A percentile compares a stretch with the other conserved stretches of the same genome.
Evolutionary conservation across 75 land plant genomes (phyloP).

Genomic region (Chamaecyparis obtusa): DNA sequence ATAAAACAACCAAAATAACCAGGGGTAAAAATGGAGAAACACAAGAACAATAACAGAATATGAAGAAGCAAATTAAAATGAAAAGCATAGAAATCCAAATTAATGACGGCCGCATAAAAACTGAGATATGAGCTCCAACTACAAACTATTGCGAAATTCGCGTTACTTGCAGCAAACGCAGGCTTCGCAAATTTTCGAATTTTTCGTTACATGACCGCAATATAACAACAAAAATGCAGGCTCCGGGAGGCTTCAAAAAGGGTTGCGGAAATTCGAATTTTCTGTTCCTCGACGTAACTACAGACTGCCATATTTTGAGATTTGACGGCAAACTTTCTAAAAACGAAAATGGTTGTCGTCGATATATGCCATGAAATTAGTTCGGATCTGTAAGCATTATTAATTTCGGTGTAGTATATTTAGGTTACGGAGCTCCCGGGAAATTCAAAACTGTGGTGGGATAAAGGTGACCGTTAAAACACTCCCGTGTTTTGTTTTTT

Average conservation of each 20-base stretch:
- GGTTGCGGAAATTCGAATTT: neutral
- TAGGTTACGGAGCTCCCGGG: neutral
- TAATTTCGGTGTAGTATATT: neutral
- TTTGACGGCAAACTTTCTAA: neutral
- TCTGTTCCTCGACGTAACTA: neutral
- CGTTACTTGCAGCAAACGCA: neutral
- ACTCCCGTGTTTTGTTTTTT: neutral
- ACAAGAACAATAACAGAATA: neutral
- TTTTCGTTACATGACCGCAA: too few species aligned
- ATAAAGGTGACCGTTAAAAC: constrained; percentile 4
- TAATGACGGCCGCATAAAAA: neutral
- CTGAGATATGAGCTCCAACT: neutral
- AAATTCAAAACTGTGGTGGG: neutral
- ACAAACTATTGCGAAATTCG: neutral
- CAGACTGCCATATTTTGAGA: neutral
- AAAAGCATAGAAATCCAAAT: neutral
- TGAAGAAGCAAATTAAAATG: neutral
- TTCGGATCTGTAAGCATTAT: neutral
- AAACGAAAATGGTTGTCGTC: neutral
- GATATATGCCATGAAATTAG: neutral
- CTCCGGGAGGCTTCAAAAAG: neutral
- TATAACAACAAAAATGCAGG: neutral
- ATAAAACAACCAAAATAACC: neutral
- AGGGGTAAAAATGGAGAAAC: neutral
- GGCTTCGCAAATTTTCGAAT: neutral